Evolutionary conservation across 768 basidiomycete genomes (phyloP).

Genomic region (Hysterangium stoloniferum): DNA sequence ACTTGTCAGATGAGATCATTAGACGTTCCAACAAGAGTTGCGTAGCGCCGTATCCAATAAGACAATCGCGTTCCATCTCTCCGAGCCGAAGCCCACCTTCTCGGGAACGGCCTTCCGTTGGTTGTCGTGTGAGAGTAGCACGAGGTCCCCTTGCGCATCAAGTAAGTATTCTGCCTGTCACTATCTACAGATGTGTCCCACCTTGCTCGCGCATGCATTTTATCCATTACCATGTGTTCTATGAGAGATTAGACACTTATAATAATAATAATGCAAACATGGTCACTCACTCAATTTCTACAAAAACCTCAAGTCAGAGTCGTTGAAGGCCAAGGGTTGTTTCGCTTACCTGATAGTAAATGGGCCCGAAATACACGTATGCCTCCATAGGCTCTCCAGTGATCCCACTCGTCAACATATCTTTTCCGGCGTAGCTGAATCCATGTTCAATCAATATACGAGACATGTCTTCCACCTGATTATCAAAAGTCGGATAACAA

Average conservation of each 20-base stretch:
- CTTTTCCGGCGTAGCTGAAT: constrained; percentile 97
- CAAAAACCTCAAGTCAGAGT: constrained; percentile 14
- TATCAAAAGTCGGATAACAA: neutral
- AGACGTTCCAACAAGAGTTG: constrained; percentile 92
- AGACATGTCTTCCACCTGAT: constrained; percentile 94
- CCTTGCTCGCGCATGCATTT: constrained; percentile 99
- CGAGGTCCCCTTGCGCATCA: constrained; percentile 67
- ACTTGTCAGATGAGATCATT: constrained; percentile 99
- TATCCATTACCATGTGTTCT: constrained; percentile 99
- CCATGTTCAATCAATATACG: constrained; percentile 90
- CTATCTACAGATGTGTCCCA: constrained; percentile 26
- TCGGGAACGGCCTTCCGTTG: constrained; percentile 95
- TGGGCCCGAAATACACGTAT: constrained; percentile 98
- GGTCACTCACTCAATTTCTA: constrained; percentile 85
- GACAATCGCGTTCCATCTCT: constrained; percentile 99
- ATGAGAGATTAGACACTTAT: constrained; percentile 3
- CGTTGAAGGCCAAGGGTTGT: constrained; percentile 4
- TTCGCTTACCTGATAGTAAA: constrained; percentile 82
- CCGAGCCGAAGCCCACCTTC: constrained; percentile 96
- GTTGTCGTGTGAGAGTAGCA: constrained; percentile 93
- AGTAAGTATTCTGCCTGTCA: neutral
- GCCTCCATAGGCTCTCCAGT: constrained; percentile 95
- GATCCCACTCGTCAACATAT: constrained; percentile 97
- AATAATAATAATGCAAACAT: constrained; percentile 9
- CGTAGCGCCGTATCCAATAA: constrained; percentile 97